Base-by-base conservation (phyloP, 768 basidiomycete species). In the Peribolospora baueri region DNA sequence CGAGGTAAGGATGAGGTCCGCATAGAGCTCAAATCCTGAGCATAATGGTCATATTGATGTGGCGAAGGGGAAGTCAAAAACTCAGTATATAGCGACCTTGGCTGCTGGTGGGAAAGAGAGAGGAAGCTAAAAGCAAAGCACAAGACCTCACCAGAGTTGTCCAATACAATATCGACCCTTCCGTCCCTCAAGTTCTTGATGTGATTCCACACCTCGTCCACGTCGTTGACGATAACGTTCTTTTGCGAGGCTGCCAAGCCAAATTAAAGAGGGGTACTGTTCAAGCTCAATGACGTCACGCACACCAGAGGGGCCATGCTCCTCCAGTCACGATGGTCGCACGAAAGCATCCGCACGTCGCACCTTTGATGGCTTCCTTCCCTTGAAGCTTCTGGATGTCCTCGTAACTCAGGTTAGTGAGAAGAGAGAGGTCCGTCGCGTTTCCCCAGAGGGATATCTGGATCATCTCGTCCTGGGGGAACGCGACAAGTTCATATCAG, bases 371-470 rank as follows among this genome's bases (percentile, higher is more conserved):
- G 11, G 51, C 51, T 8, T 8, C 40, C 13, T 25, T 40, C 25
- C 51, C 51, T 39, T 52, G 51, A 8, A 52, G 51, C 25, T n/a
- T 13, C 51, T 52, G 10, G 39, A 52, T 52, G 11, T 52, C 51
- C 14, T 52, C 51, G 25, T 37, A 40, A 39, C n/a, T 25, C 51
- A 52, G 40, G 25, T 52, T 52, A 10, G 51, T 52, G 25, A 52
- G 14, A 1, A 52, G 38, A n/a, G 51, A 52, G n/a, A 52, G 38
- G 39, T 52, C 51, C 25, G 51, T 52, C 6, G n/a, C 51, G 51
- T 52, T 52, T 9, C 51, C 51, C 51, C 51, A 52, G 25, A 52
- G 39, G 25, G 51, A n/a, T 6, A 52, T 52, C 38, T 52, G 51
- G 38, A 40, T n/a, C 51, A 52, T 52, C n/a, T 52, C 51, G 11